Evolutionary conservation across 2,329 filamentous ascomycete species (phyloP).

Genomic region (Colletotrichum chrysophilum): DNA sequence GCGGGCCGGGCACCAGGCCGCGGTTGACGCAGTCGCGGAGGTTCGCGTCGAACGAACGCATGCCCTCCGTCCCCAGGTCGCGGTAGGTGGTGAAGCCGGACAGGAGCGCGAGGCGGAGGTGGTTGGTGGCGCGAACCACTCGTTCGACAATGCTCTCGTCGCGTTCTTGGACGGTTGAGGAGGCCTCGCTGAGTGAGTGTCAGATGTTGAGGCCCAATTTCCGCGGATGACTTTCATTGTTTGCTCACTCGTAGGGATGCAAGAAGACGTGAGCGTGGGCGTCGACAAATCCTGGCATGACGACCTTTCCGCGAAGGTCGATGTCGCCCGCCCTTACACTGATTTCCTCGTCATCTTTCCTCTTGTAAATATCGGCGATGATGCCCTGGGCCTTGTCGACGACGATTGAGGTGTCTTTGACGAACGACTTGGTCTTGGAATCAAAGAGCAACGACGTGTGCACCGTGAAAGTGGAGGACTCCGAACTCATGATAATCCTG

Average conservation of each 20-base stretch:
- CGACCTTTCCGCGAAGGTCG: slow-evolving; percentile 57
- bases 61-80: slow-evolving; percentile 59
- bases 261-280: slow-evolving; percentile 63
- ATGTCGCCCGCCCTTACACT: slow-evolving; percentile 43
- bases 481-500: not conserved
- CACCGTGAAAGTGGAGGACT: slow-evolving; percentile 30
- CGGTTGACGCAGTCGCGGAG: slow-evolving; percentile 60
- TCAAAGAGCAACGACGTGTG: slow-evolving; percentile 55
- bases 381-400: slow-evolving; percentile 43
- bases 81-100: slow-evolving; percentile 66
- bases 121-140: slow-evolving; percentile 57
- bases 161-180: slow-evolving; percentile 51
- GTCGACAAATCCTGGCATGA: slow-evolving; percentile 59
- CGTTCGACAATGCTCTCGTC: slow-evolving; percentile 64
- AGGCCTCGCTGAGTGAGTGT: slow-evolving; percentile 8
- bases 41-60: slow-evolving; percentile 53
- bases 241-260: slow-evolving; percentile 48
- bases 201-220: not conserved
- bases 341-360: slow-evolving; percentile 28
- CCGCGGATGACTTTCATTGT: no score
- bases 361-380: slow-evolving; percentile 38
- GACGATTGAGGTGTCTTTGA: slow-evolving; percentile 45
- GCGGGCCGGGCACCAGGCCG: slow-evolving; percentile 57
- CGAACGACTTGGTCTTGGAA: slow-evolving; percentile 44
- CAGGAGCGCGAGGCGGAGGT: slow-evolving; percentile 55